phyloP scores from a whole-genome alignment of 2,329 filamentous ascomycete genomes.

The Apiospora pterosperma region DNA sequence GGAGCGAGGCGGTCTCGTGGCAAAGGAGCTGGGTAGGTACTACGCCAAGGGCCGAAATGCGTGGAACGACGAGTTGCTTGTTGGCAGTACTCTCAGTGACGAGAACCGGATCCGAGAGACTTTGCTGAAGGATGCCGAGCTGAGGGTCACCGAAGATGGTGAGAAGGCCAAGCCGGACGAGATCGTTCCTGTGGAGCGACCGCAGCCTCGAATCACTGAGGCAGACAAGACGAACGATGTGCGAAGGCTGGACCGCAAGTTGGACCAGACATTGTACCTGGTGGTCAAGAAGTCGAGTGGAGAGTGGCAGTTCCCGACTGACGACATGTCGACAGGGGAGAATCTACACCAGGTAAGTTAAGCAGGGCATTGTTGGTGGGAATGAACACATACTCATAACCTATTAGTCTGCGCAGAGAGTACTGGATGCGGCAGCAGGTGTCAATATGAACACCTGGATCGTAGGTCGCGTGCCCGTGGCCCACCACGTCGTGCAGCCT shows the following conservation, averaged over 20 bases:
- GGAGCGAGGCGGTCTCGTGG: constrained; percentile 69
- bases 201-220: constrained; percentile 67
- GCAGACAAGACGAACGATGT: constrained; percentile 75
- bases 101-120: constrained; percentile 64
- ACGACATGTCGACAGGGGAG: constrained; percentile 66
- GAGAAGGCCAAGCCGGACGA: constrained; percentile 56
- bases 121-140: constrained; percentile 73
- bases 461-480: constrained; percentile 84
- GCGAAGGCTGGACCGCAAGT: constrained; percentile 71
- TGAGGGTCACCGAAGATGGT: constrained; percentile 55
- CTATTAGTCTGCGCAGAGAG: constrained; percentile 72
- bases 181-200: constrained; percentile 66
- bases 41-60: constrained; percentile 64
- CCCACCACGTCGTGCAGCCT: constrained; percentile 65
- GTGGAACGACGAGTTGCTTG: constrained; percentile 89
- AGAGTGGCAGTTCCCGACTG: constrained; percentile 79
- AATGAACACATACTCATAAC: background rate
- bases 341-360: constrained; percentile 75
- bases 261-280: constrained; percentile 84
- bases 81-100: constrained; percentile 66
- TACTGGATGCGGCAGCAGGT: constrained; percentile 74
- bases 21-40: constrained; percentile 83
- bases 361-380: background rate
- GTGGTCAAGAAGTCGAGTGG: constrained; percentile 72
- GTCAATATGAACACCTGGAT: constrained; percentile 99